phyloP scores from a whole-genome alignment of 257 asterid genomes.

The Nyctanthes arbortristis region DNA sequence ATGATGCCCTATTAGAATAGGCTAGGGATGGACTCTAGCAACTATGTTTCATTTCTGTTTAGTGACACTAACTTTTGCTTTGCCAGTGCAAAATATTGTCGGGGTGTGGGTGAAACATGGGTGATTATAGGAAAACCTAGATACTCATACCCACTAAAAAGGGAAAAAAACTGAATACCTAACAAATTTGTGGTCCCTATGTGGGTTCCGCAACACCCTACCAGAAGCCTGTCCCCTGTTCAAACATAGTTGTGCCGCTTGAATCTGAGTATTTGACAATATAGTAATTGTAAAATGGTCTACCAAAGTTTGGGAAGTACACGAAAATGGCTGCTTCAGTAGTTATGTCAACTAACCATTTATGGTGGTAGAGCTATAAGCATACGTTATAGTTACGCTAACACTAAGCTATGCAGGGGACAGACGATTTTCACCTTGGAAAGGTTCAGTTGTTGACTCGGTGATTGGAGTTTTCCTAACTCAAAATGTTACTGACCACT shows the following conservation, averaged over 20 bases:
- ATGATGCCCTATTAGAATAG: background rate
- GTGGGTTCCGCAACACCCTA: background rate
- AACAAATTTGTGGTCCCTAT: background rate
- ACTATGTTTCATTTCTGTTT: background rate
- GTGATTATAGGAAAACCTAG: background rate
- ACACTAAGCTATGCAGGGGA: constrained; percentile 29
- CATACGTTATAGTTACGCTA: background rate
- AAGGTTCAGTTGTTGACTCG: constrained; percentile 62
- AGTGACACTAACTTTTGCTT: background rate
- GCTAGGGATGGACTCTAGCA: background rate
- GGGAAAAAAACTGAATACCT: too few relatives aligned
- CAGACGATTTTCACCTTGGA: constrained; percentile 48
- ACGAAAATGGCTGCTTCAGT: background rate
- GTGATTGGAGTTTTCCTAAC: constrained; percentile 60
- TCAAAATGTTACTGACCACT: constrained; percentile 55
- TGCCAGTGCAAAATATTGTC: background rate
- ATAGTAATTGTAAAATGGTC: background rate
- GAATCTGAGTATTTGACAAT: background rate
- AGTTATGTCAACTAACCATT: background rate
- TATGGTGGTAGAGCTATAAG: background rate
- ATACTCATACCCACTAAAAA: too few relatives aligned
- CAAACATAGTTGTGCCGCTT: background rate
- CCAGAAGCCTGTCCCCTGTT: background rate
- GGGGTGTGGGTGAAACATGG: too few relatives aligned
- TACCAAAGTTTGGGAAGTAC: too few relatives aligned